These are phyloP conservation scores for Thermochaetoides thermophila DNA, from an alignment of 495 filamentous ascomycete species.

Conservation along the genomic window DNA sequence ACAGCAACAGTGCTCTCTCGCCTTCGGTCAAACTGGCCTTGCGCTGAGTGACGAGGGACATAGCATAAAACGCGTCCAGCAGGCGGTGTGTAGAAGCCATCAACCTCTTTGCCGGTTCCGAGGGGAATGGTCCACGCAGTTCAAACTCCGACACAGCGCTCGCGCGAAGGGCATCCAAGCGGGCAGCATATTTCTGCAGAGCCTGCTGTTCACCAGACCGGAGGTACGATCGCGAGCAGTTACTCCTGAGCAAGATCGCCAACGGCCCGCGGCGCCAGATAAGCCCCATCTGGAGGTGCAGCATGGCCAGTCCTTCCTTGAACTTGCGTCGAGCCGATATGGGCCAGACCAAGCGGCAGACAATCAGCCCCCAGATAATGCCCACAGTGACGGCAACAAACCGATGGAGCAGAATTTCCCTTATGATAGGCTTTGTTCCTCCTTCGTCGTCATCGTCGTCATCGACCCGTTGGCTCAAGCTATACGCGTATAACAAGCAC, in stretches of 20 bases:
- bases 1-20: conserved; percentile 61
- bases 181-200: conserved; percentile 40
- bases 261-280: conserved; percentile 96
- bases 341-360: conserved; percentile 84
- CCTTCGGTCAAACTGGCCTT: conserved; percentile 61
- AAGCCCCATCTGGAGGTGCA: conserved; percentile 89
- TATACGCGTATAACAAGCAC: conserved; percentile 90
- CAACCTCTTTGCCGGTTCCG: conserved; percentile 50
- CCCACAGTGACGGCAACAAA: conserved; percentile 77
- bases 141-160: conserved; percentile 71
- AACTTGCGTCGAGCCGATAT: conserved; percentile 76
- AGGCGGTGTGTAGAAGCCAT: conserved; percentile 66
- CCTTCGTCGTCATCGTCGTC: conserved; percentile 77
- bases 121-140: conserved; percentile 69
- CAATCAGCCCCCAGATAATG: conserved; percentile 81
- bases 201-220: conserved; percentile 66
- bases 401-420: conserved; percentile 79
- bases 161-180: conserved; percentile 58
- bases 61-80: conserved; percentile 85
- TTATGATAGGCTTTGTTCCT: conserved; percentile 68
- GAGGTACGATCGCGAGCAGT: conserved; percentile 52
- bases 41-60: conserved; percentile 84
- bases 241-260: conserved; percentile 44
- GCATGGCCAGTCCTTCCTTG: conserved; percentile 66
- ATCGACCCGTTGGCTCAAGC: conserved; percentile 59